Evolutionary conservation across 1,139 yeast genomes (phyloP).

Genomic region (Yamadazyma blattariae): DNA sequence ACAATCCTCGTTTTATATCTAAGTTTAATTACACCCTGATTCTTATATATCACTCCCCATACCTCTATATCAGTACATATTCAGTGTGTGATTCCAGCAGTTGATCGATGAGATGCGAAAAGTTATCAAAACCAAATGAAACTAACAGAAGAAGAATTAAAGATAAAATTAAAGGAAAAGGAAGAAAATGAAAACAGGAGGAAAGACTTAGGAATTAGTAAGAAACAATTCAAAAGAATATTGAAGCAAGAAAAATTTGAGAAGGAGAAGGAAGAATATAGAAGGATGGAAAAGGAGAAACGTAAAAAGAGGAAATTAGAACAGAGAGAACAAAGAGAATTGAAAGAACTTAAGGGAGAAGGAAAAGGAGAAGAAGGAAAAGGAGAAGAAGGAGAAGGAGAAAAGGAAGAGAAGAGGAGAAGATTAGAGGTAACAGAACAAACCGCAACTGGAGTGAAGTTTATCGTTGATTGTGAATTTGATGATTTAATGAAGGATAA

Average conservation of each 20-base stretch:
- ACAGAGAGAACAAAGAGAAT: slow-evolving; percentile 17
- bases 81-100: background rate
- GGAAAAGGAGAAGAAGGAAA: slow-evolving; percentile 25
- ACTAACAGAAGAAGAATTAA: slow-evolving; percentile 9
- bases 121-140: background rate
- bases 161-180: slow-evolving; percentile 9
- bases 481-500: slow-evolving; percentile 83
- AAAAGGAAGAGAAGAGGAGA: slow-evolving; percentile 21
- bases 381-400: background rate
- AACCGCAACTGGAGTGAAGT: slow-evolving; percentile 42
- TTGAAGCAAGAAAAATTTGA: slow-evolving; percentile 62
- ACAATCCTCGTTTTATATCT: too few relatives aligned
- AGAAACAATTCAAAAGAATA: slow-evolving; percentile 74
- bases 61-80: too few relatives aligned
- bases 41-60: too few relatives aligned
- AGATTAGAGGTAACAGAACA: slow-evolving; percentile 39
- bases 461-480: slow-evolving; percentile 83
- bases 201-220: slow-evolving; percentile 32
- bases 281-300: slow-evolving; percentile 51
- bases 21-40: too few relatives aligned
- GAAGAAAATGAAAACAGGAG: slow-evolving; percentile 11
- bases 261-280: slow-evolving; percentile 58
- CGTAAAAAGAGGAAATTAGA: slow-evolving; percentile 40
- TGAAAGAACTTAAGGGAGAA: background rate
- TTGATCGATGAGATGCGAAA: background rate